Evolutionary conservation across 495 filamentous ascomycete genomes (phyloP), one percentile per base, ranked within the genome.

Genomic region (Penicillium malachiteum): DNA sequence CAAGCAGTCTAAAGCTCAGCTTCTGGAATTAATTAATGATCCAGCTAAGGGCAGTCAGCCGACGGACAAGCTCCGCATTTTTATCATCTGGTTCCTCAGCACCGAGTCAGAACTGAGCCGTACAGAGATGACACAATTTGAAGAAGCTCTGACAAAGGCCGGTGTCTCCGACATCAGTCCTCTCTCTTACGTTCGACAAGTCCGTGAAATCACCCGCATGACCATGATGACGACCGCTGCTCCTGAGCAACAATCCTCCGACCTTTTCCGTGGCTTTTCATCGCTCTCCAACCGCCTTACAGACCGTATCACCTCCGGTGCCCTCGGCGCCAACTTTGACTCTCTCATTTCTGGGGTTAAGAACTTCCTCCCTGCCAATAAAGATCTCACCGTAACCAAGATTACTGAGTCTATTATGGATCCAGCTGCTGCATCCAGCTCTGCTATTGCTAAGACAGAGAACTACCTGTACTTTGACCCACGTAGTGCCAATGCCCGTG

Each of bases 401-500:
- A 97, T 99, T 67, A 91, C 91, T 10, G 95, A 99, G 67, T 96
- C 92, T 0, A 86, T 99, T 65, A 99, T 99, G 95, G 95, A 99
- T 68, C 95, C 95, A 0, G 80, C 90, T 37, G 80, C 88, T 9
- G 93, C 95, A 2, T 91, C 89, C 11, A 91, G 90, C 3, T 91
- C 87, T 17, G 95, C 95, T 11, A 92, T 99, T 56, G 88, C 91
- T 54, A 97, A 96, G 76, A 97, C 95, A 5, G 95, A 99, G 65
- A 88, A 88, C 63, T 99, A 97, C 65, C 87, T 97, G n/a, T 97
- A 97, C 77, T 97, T 97, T 65, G 95, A 99, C 70, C 95, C 95
- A 2, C 83, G 93, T 40, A 93, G 87, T 60, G 87, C 93, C 18
- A 96, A 94, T 63, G 93, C 95, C 0, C 84, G 95, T 33, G 93